phyloP scores from a whole-genome alignment of 2,329 filamentous ascomycete genomes.

The Calcarisporium arbuscula region DNA sequence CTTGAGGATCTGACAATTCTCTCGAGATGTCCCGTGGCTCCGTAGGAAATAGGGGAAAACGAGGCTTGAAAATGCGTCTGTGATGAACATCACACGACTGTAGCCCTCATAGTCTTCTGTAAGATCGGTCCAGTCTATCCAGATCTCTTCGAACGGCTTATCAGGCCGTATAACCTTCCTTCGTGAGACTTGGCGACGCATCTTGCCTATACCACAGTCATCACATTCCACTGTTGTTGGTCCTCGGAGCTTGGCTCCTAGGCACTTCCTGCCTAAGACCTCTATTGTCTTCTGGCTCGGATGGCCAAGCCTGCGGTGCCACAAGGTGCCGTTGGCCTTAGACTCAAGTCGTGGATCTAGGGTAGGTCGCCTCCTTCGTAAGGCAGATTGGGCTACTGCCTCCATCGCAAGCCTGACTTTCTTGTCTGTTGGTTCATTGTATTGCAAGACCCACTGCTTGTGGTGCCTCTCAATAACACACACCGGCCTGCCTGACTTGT shows the following conservation, averaged over 20 bases:
- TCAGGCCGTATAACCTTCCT: neutral
- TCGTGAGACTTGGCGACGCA: neutral
- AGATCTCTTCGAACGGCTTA: neutral
- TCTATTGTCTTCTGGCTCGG: too few relatives aligned
- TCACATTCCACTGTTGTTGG: constrained; percentile 3
- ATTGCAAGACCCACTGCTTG: neutral
- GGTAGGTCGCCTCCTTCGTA: neutral
- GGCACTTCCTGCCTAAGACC: neutral
- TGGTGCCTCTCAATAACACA: neutral
- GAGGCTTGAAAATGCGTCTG: neutral
- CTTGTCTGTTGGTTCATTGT: neutral
- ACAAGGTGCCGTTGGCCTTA: too few relatives aligned
- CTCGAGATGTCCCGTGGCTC: neutral
- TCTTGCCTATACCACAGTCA: neutral
- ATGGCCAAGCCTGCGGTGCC: too few relatives aligned
- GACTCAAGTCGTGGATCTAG: neutral
- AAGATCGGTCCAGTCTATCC: constrained; percentile 1
- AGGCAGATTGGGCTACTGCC: neutral
- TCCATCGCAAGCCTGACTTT: neutral
- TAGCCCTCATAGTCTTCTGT: neutral
- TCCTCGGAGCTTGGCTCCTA: neutral
- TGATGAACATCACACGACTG: neutral
- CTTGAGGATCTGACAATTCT: too few relatives aligned
- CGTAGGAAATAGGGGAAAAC: neutral
- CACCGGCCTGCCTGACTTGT: neutral